Evolutionary conservation across 169 alveolate species (phyloP).

Genomic region (Perkinsus marinus): DNA sequence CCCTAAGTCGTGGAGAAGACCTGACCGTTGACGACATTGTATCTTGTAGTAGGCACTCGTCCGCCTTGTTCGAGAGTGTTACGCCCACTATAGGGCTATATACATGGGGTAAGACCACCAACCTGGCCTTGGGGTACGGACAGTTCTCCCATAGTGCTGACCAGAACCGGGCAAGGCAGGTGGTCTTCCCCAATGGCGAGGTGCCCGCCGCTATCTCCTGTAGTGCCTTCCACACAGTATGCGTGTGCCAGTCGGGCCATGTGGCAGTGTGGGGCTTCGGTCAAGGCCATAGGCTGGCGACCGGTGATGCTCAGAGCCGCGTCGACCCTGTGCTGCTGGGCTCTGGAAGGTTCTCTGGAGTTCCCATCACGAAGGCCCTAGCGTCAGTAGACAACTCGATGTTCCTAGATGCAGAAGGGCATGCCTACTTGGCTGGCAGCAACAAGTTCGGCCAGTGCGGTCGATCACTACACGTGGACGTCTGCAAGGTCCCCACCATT

Average conservation of each 20-base stretch:
- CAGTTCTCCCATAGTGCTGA: background rate
- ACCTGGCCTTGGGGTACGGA: background rate
- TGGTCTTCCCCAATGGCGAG: background rate
- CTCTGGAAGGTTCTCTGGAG: background rate
- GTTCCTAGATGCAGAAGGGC: background rate
- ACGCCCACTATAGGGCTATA: background rate
- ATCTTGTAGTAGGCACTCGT: background rate
- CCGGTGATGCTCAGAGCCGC: background rate
- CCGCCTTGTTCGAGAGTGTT: background rate
- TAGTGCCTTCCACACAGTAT: background rate
- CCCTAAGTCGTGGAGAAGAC: too few species aligned
- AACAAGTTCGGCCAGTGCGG: background rate
- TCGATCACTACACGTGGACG: background rate
- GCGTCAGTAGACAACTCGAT: background rate
- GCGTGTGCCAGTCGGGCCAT: background rate
- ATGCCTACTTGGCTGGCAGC: background rate
- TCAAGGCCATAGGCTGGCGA: background rate
- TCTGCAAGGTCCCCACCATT: background rate
- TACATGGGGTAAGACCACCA: background rate
- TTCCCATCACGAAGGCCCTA: background rate
- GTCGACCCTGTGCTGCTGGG: background rate
- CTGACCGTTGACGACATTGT: background rate
- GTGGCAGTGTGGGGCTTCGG: background rate
- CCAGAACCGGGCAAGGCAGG: background rate
- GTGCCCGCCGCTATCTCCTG: background rate